These are phyloP conservation scores for Brassica hybrid DNA, from an alignment of 441 rosid species.

Conservation along the genomic window DNA sequence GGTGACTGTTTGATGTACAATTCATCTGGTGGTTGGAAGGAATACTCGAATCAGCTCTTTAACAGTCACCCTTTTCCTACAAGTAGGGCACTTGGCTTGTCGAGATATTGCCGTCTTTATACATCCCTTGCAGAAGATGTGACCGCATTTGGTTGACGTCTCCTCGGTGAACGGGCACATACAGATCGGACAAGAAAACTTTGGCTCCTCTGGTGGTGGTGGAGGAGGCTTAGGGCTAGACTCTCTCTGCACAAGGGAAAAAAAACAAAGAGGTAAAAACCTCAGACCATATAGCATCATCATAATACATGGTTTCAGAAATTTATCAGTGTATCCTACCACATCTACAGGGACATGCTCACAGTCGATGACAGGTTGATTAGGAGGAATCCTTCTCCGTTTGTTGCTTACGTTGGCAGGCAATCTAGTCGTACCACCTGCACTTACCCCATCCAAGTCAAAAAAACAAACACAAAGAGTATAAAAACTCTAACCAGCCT, in stretches of 20 bases:
- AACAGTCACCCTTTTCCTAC: conserved; percentile 71
- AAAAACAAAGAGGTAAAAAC: neutral
- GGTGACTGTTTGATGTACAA: conserved; percentile 24
- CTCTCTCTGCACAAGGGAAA: conserved; percentile 49
- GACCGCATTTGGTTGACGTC: conserved; percentile 94
- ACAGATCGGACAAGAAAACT: conserved; percentile 89
- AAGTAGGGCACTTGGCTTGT: conserved; percentile 85
- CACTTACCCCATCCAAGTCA: conserved; percentile 22
- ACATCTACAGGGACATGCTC: conserved; percentile 42
- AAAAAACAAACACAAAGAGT: neutral
- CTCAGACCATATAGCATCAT: neutral
- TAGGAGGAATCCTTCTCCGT: conserved; percentile 59
- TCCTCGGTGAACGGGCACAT: conserved; percentile 79
- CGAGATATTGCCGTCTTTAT: conserved; percentile 69
- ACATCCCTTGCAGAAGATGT: conserved; percentile 88
- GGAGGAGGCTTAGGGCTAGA: conserved; percentile 40
- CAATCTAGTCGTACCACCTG: conserved; percentile 52
- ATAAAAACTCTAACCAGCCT: neutral
- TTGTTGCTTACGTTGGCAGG: conserved; percentile 48
- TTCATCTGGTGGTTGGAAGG: conserved; percentile 79
- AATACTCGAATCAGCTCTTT: conserved; percentile 89
- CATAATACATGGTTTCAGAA: conserved; percentile 1
- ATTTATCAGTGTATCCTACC: neutral
- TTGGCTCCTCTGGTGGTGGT: conserved; percentile 61
- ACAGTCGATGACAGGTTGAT: conserved; percentile 50